Percentiles rank a stretch among this genome's conserved stretches.
phyloP scores from a whole-genome alignment of 148 eudicot genomes.

The Arctostaphylos glauca region DNA sequence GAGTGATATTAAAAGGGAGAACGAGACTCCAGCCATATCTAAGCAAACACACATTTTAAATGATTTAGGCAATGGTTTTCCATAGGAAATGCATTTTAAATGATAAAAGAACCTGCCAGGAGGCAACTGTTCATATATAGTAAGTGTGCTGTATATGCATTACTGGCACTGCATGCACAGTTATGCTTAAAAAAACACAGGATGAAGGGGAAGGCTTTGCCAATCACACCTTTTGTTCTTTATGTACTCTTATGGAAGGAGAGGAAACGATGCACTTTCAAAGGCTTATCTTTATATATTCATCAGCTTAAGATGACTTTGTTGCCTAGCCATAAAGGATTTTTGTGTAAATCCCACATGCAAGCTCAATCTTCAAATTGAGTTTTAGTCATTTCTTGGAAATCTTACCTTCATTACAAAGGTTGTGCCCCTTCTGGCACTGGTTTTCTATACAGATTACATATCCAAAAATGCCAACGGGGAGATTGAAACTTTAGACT shows the following conservation, averaged over 20 bases:
- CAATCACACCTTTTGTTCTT: neutral
- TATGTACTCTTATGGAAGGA: neutral
- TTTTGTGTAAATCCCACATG: neutral
- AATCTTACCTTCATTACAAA: neutral
- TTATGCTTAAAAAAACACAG: neutral
- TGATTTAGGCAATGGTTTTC: neutral
- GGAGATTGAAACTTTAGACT: neutral
- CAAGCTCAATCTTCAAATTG: neutral
- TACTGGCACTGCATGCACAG: neutral
- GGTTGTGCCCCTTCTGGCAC: neutral
- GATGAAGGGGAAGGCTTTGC: neutral
- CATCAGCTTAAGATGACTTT: neutral
- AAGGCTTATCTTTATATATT: neutral
- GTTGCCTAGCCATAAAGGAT: neutral
- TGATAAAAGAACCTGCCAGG: neutral
- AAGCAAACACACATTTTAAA: neutral
- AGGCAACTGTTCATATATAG: neutral
- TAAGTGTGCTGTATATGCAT: neutral
- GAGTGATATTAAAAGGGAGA: neutral
- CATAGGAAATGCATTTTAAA: neutral
- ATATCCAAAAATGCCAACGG: neutral
- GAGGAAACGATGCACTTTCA: neutral
- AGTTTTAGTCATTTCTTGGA: neutral
- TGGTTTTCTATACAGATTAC: neutral
- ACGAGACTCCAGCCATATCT: neutral